Base-by-base conservation (phyloP, 495 filamentous ascomycete species). In the Filosporella fistucella region DNA sequence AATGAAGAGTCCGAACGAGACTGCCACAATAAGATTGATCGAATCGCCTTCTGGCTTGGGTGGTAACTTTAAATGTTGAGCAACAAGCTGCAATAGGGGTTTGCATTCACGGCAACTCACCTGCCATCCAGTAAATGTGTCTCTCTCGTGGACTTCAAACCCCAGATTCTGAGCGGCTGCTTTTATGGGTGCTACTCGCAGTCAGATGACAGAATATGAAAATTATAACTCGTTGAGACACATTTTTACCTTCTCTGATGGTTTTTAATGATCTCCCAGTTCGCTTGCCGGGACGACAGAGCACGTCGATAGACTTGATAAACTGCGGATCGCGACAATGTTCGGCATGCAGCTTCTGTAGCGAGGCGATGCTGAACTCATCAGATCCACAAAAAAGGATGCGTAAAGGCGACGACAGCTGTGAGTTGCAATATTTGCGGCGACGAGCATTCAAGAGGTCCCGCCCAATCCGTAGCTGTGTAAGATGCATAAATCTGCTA, bases 361-460 rank as follows among this genome's bases (percentile, higher is more conserved):
- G 73, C 2, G 90, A 89, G 28, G 78, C 77, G 59, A 84, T 83
- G 66, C 91, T 96, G 66, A 96, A 95, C 5, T 85, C 74, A 60
- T 98, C 93, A 10, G 94, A 94, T 21, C 93, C 93, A 63, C 90
- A 97, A 67, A 96, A 98, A 14, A 98, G 79, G 40, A 98, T 88
- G n/a, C 84, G 77, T 22, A 98, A 74, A 1, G 89, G 89, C 8
- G 74, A 51, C 20, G 57, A 54, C 4, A 17, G n/a, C 18, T 52
- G 52, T 2, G n/a, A n/a, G n/a, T n/a, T n/a, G n/a, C n/a, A n/a
- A n/a, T n/a, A n/a, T n/a, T n/a, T n/a, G n/a, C n/a, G n/a, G n/a
- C n/a, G n/a, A n/a, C n/a, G n/a, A n/a, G n/a, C n/a, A n/a, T n/a
- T n/a, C n/a, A n/a, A n/a, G n/a, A n/a, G n/a, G n/a, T n/a, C n/a